Percentiles rank a stretch among this genome's conserved stretches.
These are phyloP conservation scores for Skeletonema menzelii DNA, from an alignment of 108 stramenopile genomes.

Conservation along the genomic window DNA sequence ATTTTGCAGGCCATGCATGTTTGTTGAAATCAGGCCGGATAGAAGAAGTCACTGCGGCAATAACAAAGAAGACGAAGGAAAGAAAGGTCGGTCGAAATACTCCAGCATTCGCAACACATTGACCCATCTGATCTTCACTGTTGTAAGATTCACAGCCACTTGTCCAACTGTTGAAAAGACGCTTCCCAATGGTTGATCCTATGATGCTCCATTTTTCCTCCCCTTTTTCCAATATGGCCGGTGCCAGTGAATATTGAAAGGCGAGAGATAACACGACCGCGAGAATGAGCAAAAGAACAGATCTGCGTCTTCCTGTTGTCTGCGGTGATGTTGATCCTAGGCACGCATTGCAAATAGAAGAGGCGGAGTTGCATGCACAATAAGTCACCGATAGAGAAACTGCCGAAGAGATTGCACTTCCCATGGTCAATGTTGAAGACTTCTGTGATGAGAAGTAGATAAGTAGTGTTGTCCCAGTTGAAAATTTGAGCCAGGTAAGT, in stretches of 20 bases:
- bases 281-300: constrained; percentile 66
- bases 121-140: constrained; percentile 10
- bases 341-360: constrained; percentile 71
- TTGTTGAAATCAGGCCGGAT: constrained; percentile 57
- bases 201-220: constrained; percentile 66
- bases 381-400: constrained; percentile 61
- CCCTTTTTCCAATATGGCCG: constrained; percentile 50
- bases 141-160: constrained; percentile 71
- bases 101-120: constrained; percentile 82
- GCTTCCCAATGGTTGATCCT: constrained; percentile 52
- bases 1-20: constrained; percentile 84
- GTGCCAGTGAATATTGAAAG: constrained; percentile 82
- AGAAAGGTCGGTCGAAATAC: constrained; percentile 79
- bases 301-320: constrained; percentile 77
- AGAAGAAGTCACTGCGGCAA: constrained; percentile 58
- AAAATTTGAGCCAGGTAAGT: no score
- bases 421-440: neutral
- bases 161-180: constrained; percentile 61
- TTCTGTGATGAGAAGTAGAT: no score
- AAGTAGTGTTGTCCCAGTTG: no score
- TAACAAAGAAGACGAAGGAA: constrained; percentile 64
- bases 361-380: constrained; percentile 65
- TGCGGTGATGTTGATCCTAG: constrained; percentile 51
- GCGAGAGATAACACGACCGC: constrained; percentile 61
- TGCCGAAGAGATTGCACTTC: constrained; percentile 34